Conservation (phyloP, 768 basidiomycete genomes). For the Sistotremastrum niveocremeum region DNA sequence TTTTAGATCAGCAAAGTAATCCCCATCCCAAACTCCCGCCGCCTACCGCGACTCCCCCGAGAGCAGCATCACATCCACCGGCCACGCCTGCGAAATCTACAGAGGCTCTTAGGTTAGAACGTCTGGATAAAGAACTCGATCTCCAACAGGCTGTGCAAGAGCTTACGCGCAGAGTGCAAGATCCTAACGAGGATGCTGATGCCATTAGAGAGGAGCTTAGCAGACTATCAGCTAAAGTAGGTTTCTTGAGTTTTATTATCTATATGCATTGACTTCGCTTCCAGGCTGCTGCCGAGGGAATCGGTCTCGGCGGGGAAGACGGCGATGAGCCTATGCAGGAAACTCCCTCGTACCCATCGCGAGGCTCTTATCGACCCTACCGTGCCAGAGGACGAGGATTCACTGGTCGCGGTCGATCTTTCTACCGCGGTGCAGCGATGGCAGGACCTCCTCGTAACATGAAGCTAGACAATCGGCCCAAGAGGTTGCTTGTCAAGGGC, state of each 20-base stretch:
- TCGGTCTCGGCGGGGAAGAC: constrained; percentile 53
- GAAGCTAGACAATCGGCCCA: constrained; percentile 85
- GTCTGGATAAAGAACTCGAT: constrained; percentile 77
- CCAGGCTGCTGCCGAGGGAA: constrained; percentile 37
- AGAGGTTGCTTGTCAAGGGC: constrained; percentile 64
- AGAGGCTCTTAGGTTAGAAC: constrained; percentile 27
- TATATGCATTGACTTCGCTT: not conserved
- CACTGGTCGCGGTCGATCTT: constrained; percentile 43
- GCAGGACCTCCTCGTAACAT: constrained; percentile 65
- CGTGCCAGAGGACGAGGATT: constrained; percentile 54
- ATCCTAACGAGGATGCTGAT: constrained; percentile 44
- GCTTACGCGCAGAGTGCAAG: constrained; percentile 21
- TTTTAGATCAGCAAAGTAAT: constrained; percentile 63
- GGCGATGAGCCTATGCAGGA: constrained; percentile 19
- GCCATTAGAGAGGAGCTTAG: constrained; percentile 63
- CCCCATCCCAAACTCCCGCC: constrained; percentile 19
- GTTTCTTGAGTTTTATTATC: constrained; percentile 10
- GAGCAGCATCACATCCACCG: constrained; percentile 12
- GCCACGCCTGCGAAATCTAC: constrained; percentile 9
- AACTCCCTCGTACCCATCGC: constrained; percentile 18
- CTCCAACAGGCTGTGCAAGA: constrained; percentile 31
- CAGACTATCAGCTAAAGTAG: constrained; percentile 67
- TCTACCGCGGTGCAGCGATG: constrained; percentile 44
- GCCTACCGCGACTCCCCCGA: constrained; percentile 16
- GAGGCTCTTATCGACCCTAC: constrained; percentile 25